Base-by-base conservation (phyloP, 1,139 yeast genomes). In the Geotrichum bryndzae region DNA sequence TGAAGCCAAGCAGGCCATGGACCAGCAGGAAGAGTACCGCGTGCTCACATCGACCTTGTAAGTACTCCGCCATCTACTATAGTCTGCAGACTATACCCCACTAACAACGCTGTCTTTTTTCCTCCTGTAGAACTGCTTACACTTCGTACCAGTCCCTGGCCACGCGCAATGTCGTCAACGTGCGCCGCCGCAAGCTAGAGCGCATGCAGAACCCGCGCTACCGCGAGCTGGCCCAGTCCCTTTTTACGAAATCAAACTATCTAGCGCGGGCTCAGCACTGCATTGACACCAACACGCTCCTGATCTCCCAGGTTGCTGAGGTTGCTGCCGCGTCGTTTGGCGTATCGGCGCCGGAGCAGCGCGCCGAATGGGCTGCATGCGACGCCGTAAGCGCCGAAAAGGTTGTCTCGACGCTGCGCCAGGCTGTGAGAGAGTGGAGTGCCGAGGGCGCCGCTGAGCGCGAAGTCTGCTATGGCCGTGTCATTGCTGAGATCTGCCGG, bases 351-450 rank as follows among this genome's bases (percentile, higher is more conserved):
- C 70, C 79, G 0, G 65, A 66, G 3, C 76, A 77, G 60, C 80
- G 82, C 0, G 56, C 64, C 0, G 66, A 68, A 2, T 86, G 90
- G 90, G 71, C 74, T 6, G 72, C 73, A 0, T 78, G 84, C 22
- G 72, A 77, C 2, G 65, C 68, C 18, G 66, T 74, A 3, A 90
- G 87, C 64, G 79, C 79, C 64, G 88, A 85, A 59, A 87, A 87
- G 70, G 88, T 87, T 1, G 72, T 84, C 50, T 79, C 87, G 1
- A 78, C 87, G 0, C 71, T 90, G 64, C 76, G 84, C 51, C 96
- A 90, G 68, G 70, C 87, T 11, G 78, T 81, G 2, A 74, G 96
- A 60, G 97, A 90, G 72, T 90, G 96, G 96, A 82, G 90, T 46
- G 71, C 71, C 0, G 87, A 85, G 35, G 91, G 94, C 0, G 65